Percentiles rank a stretch among this genome's conserved stretches.
phyloP scores from a whole-genome alignment of 148 eudicot species.

The Talinum fruticosum region DNA sequence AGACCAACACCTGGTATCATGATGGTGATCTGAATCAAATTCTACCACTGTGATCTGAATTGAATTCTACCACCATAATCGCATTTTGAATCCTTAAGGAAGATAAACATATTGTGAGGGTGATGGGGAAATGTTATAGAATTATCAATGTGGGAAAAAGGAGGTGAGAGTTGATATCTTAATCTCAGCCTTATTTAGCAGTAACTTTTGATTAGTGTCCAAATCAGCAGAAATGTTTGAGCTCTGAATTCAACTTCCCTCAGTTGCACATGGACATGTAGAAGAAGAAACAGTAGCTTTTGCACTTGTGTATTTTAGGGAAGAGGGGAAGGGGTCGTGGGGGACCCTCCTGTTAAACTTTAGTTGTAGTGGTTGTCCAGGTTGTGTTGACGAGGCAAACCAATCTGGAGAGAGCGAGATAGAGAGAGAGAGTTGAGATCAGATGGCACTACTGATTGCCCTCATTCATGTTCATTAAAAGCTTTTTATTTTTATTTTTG shows the following conservation, averaged over 20 bases:
- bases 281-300: background rate
- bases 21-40: no score
- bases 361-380: slow-evolving; percentile 19
- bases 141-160: no score
- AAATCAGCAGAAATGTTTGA: background rate
- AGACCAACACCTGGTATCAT: no score
- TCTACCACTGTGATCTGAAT: no score
- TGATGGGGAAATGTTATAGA: no score
- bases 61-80: no score
- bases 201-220: background rate
- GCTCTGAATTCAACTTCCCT: background rate
- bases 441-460: background rate
- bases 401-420: slow-evolving; percentile 17
- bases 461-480: background rate
- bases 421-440: no score
- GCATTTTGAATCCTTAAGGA: no score
- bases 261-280: background rate
- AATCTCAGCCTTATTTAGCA: no score
- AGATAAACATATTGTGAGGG: no score
- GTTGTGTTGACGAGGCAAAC: slow-evolving; percentile 16
- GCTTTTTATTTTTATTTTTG: background rate
- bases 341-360: background rate
- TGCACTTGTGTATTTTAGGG: background rate
- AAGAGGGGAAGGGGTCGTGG: background rate
- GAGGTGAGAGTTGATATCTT: no score